Evolutionary conservation across 345 rosid genomes (phyloP), one percentile per base, ranked within the genome.

Genomic region (Excoecaria cochinchinensis): DNA sequence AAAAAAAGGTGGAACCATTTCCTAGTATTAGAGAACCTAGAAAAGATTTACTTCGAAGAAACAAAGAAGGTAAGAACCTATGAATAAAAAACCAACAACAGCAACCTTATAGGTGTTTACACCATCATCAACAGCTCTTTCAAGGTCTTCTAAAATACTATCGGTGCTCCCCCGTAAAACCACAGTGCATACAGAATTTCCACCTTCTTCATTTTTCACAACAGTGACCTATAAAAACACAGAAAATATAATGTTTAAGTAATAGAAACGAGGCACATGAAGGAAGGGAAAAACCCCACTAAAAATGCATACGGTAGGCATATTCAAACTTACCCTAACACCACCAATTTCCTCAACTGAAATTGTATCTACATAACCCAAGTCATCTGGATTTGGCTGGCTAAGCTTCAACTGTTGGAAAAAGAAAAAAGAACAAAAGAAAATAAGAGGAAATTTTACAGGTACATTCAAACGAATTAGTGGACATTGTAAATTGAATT

Each of bases 81-180:
- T 69, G 21, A 38, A 46, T 6, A 68, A 48, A 55, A 44, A 42
- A 47, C 57, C 24, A 58, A 57, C 78, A 74, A 72, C 67, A n/a
- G n/a, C n/a, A 75, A 96, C 99, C 97, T 93, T 96, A 82, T 93
- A 96, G 24, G 97, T 93, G 62, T 96, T 96, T 66, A 96, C 99
- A 83, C 99, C 99, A 81, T 96, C 99, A 66, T 96, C 99, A 78
- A 96, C 94, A 44, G 99, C 99, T 88, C 98, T 89, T 86, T 96
- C 99, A 82, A 93, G 98, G 80, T 96, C 98, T 74, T 96, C 99
- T 75, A 96, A 82, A 68, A 92, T 93, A 80, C 99, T 92, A 59
- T 92, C 97, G 1, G 99, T 96, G 80, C 98, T 93, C 82, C 97
- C 98, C 73, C 98, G 91, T 78, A 96, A 80, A 76, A 96, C 91